Base-by-base conservation (phyloP, 2,329 filamentous ascomycete genomes). In the Blumeria graminis region DNA sequence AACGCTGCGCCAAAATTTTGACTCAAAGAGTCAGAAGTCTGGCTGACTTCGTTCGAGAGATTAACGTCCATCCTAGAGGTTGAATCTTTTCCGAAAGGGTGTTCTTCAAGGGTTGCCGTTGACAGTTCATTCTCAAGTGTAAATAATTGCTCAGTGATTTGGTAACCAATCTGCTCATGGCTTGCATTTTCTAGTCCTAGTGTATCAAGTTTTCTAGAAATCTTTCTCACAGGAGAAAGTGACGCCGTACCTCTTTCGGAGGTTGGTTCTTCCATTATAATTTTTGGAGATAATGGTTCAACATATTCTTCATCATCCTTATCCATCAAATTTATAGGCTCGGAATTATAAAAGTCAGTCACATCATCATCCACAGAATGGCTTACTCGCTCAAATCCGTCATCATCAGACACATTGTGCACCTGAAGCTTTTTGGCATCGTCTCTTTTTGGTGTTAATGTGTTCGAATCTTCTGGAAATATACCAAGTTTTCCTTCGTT, bases 381-480 rank as follows among this genome's bases (percentile, higher is more conserved):
- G 36, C 76, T 76, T 9, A 96, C 89, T 68, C 94, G 88, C 67
- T 98, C 92, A 64, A 95, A 96, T 0, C 86, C 86, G 65, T 96
- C 92, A 60, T 92, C 86, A 61, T 92, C 86, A 11, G 84, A 82
- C 14, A 78, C 80, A 63, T 92, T 93, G 55, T 83, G 84, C 13
- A 90, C 79, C 62, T 90, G 86, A 1, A 89, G 72, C 51, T 74
- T 76, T 56, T 84, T 84, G 55, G 79, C 75, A 57, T 80, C 79
- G 60, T 88, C 85, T 76, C 81, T 79, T 0, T 76, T 80, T 35
- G 81, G 65, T 55, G 80, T 76, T 16, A n/a, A 38, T 13, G 38
- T 18, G 14, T 32, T 28, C 56, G 73, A 69, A 46, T 65, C 62
- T 18, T 61, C 69, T 14, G 72, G 65, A 50, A 67, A 66, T 22